These are phyloP conservation scores for Ogataea trehaloabstinens DNA, from an alignment of 805 yeast genomes.

Conservation along the genomic window DNA sequence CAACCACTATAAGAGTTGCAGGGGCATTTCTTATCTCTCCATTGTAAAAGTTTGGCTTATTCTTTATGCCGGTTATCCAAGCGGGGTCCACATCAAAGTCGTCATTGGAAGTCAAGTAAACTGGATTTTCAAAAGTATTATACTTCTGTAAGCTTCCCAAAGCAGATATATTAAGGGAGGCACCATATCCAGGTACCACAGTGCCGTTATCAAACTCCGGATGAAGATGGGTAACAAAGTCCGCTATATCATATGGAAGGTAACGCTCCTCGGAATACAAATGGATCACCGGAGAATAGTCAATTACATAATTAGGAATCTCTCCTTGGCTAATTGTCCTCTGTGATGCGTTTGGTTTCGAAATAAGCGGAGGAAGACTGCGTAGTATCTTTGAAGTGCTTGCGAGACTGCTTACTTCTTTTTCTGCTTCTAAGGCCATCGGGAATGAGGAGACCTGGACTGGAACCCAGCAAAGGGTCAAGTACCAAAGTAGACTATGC, in stretches of 20 bases:
- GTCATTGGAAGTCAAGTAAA: conserved; percentile 62
- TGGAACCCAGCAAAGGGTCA: too few relatives aligned
- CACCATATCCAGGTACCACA: conserved; percentile 26
- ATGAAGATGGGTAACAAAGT: conserved; percentile 66
- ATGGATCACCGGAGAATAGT: conserved; percentile 75
- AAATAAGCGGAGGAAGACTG: conserved; percentile 36
- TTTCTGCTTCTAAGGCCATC: conserved; percentile 7
- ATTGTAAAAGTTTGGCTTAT: conserved; percentile 65
- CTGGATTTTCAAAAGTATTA: conserved; percentile 28
- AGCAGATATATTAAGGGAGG: conserved; percentile 28
- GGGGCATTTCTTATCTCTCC: conserved; percentile 79
- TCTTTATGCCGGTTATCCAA: conserved; percentile 76
- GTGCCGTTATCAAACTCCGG: conserved; percentile 53
- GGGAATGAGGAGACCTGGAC: neutral
- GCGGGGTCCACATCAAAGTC: conserved; percentile 75
- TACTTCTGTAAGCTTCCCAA: conserved; percentile 34
- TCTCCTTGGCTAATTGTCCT: conserved; percentile 48
- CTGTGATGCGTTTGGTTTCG: conserved; percentile 33
- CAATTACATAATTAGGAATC: conserved; percentile 61
- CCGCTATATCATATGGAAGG: conserved; percentile 75
- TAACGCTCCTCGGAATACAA: conserved; percentile 87
- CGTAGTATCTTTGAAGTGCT: conserved; percentile 17
- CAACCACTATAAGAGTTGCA: conserved; percentile 77
- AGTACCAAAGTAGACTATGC: too few relatives aligned
- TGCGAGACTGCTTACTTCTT: conserved; percentile 10